Percentiles rank a stretch among this genome's conserved stretches.
These are phyloP conservation scores for Podospora australis DNA, from an alignment of 495 filamentous ascomycete genomes.

Conservation along the genomic window DNA sequence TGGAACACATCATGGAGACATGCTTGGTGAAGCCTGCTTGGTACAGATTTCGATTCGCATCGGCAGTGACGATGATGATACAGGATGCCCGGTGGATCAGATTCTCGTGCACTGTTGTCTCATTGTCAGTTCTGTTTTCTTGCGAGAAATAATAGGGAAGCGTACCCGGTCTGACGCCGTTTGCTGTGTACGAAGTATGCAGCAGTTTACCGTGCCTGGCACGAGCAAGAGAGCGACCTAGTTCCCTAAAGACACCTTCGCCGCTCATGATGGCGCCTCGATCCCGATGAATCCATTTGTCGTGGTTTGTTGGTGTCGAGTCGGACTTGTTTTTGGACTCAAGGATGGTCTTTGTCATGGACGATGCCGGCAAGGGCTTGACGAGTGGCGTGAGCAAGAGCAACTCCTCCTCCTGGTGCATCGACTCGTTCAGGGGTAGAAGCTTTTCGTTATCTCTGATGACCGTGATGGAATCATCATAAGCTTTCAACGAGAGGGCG, in stretches of 20 bases:
- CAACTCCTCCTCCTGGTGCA: slow-evolving; percentile 77
- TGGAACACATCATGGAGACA: slow-evolving; percentile 81
- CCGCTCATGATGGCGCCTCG: slow-evolving; percentile 73
- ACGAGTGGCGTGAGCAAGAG: slow-evolving; percentile 77
- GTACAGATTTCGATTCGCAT: slow-evolving; percentile 84
- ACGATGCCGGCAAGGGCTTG: slow-evolving; percentile 78
- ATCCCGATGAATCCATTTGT: slow-evolving; percentile 48
- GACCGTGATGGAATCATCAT: slow-evolving; percentile 79
- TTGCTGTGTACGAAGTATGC: slow-evolving; percentile 87
- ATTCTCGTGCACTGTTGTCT: slow-evolving; percentile 64
- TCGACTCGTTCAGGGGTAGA: slow-evolving; percentile 66
- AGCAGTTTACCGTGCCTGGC: slow-evolving; percentile 75
- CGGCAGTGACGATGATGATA: slow-evolving; percentile 81
- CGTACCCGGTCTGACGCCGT: slow-evolving; percentile 68
- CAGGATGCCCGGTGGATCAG: slow-evolving; percentile 79
- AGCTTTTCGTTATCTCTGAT: slow-evolving; percentile 75
- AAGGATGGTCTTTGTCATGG: slow-evolving; percentile 51
- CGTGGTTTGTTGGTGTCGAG: slow-evolving; percentile 42
- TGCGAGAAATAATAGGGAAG: background rate
- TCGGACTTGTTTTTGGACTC: slow-evolving; percentile 41
- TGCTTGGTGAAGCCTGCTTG: slow-evolving; percentile 90
- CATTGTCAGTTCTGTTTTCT: background rate
- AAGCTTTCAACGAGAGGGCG: slow-evolving; percentile 70
- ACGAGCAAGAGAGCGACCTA: slow-evolving; percentile 73
- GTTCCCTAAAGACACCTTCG: slow-evolving; percentile 78